Conservation (phyloP, 2,329 filamentous ascomycete species). For the Botryotinia convoluta region DNA sequence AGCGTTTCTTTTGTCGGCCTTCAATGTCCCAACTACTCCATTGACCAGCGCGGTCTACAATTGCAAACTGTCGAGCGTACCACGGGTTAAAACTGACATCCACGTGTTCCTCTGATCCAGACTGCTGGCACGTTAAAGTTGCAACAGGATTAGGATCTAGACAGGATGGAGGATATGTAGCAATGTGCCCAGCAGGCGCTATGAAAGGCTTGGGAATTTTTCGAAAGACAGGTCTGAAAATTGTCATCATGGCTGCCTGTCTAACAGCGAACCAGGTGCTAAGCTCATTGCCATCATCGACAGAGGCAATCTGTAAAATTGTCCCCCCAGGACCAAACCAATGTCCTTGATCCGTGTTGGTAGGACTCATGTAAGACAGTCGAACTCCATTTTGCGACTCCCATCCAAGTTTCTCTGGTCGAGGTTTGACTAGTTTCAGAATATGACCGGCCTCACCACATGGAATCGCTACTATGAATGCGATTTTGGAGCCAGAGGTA, state of each 20-base stretch:
- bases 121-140: constrained; percentile 50
- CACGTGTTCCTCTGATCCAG: constrained; percentile 54
- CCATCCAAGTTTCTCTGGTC: constrained; percentile 34
- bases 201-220: constrained; percentile 19
- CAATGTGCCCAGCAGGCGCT: constrained; percentile 16
- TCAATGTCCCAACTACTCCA: constrained; percentile 66
- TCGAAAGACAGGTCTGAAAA: constrained; percentile 43
- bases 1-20: constrained; percentile 22
- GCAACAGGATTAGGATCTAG: constrained; percentile 56
- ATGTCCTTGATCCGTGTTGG: constrained; percentile 31
- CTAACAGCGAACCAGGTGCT: constrained; percentile 47
- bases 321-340: constrained; percentile 41
- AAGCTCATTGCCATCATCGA: constrained; percentile 40
- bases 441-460: constrained; percentile 37
- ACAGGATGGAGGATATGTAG: constrained; percentile 43
- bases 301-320: constrained; percentile 49
- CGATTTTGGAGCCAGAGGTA: constrained; percentile 23
- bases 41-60: constrained; percentile 62
- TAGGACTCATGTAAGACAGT: constrained; percentile 27
- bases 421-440: constrained; percentile 34
- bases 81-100: constrained; percentile 66
- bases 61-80: constrained; percentile 58
- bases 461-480: constrained; percentile 32
- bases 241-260: constrained; percentile 41
- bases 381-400: constrained; percentile 27